Evolutionary conservation across 2,329 filamentous ascomycete genomes (phyloP), one percentile per base, ranked within the genome.

Genomic region (Paecilomyces dactylethromorphus): DNA sequence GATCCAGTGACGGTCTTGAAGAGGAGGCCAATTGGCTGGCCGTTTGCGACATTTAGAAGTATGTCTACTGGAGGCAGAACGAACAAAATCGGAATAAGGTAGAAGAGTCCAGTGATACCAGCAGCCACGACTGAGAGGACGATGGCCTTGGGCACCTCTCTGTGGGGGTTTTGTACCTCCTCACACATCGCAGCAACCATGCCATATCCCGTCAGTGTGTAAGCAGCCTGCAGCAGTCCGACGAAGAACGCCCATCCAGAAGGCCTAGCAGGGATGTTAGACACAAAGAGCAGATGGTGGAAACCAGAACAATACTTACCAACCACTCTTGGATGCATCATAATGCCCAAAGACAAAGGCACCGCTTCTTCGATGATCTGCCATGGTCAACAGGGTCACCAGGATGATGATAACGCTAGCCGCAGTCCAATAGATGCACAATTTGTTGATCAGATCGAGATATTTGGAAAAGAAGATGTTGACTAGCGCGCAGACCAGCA

Each of bases 1-100:
- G 87, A 89, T 1, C 89, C 89, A 0, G 89, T 92, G 10, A 86
- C 89, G 0, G 79, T 86, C 75, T 90, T 90, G 81, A 92, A 92
- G 32, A 92, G 77, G 3, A 87, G 78, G 8, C 87, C 88, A 62
- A 93, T 89, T 1, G 90, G 89, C 66, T 92, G 90, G 8, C 87
- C 87, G 66, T 86, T 90, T 22, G 87, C 82, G 13, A 89, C 87
- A 1, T 74, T 71, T 29, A 90, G 83, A 15, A 92, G 82, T 53
- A 78, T 73, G 62, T 84, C 66, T 6, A 92, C 82, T 55, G 88
- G 82, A 0, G 89, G 89, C 29, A 92, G 79, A 35, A 91, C 87
- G 71, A 92, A 92, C 26, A 92, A 81, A 62, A 93, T 81, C 0
- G 89, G 88, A 51, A 92, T 83, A 13, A 92, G 73, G 71, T 89